These are phyloP conservation scores for Xylaria longipes DNA, from an alignment of 495 filamentous ascomycete species.

Conservation along the genomic window DNA sequence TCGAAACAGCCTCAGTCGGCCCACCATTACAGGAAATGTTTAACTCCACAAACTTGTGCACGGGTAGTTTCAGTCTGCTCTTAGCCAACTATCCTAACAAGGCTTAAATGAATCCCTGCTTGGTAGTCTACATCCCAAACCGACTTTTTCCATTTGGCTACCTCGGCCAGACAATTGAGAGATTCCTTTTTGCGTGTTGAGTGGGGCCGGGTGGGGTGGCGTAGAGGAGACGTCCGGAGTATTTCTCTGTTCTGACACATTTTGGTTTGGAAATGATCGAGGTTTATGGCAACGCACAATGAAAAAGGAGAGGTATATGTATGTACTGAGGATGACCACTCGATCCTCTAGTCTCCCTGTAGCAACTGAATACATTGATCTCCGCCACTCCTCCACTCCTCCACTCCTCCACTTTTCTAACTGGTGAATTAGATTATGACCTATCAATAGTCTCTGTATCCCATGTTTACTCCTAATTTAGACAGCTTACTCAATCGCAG, in stretches of 20 bases:
- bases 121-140: not conserved
- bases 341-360: not conserved
- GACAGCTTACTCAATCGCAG: not conserved
- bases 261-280: not conserved
- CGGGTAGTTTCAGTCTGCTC: not conserved
- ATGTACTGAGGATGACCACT: not conserved
- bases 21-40: not conserved
- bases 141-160: not conserved
- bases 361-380: not conserved
- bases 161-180: not conserved
- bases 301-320: not conserved
- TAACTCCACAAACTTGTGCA: not conserved
- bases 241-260: not conserved
- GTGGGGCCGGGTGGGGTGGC: no score
- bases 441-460: not conserved
- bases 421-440: not conserved
- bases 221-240: not conserved
- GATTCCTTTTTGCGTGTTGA: not conserved
- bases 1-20: not conserved
- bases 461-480: not conserved
- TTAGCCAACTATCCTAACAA: not conserved
- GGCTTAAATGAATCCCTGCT: not conserved
- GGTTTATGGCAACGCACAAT: not conserved
- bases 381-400: not conserved
- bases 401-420: not conserved